Evolutionary conservation across 2,329 filamentous ascomycete species (phyloP), one percentile per base, ranked within the genome.

Genomic region (Aspergillus nomiae): DNA sequence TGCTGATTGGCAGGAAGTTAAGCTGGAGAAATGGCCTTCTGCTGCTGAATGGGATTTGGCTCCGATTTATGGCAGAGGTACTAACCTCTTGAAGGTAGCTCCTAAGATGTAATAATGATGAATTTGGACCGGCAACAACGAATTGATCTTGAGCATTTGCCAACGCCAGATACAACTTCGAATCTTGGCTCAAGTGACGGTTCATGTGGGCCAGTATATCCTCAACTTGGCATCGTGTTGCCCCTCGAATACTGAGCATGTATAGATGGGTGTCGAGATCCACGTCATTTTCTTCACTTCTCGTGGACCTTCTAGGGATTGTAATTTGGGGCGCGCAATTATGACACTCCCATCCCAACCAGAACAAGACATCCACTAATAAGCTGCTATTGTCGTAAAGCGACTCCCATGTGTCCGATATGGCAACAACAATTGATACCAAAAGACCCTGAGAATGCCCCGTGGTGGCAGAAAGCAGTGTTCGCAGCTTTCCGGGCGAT

Each of bases 361-460:
- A 63, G 34, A 68, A 69, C 1, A 80, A 70, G 2, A 73, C 68
- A 45, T 70, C 69, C 8, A 78, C 56, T n/a, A 67, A 70, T 28
- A 72, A 66, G 28, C 64, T 65, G 4, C 70, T 69, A 21, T 70
- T 66, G 2, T 66, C 65, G n/a, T 73, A 67, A 57, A 77, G 78
- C 8, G 68, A 67, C 16, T 73, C 70, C 78, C 78, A 80, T 1
- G 71, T 71, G 8, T 69, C 67, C 0, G 73, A 74, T 1, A 69
- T 67, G 1, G 78, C 69, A 2, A 79, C 68, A n/a, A 67, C 70
- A 21, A 76, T 73, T 3, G 78, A 76, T 14, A 75, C 67, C 21
- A 80, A 63, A 11, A 80, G 65, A 14, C 78, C 78, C 54, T 81
- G 78, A 3, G 76, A 78, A 61, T 80, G 78, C 5, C 78, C 78